Base-by-base conservation (phyloP, 257 asterid species). In the Anisodus tanguticus region DNA sequence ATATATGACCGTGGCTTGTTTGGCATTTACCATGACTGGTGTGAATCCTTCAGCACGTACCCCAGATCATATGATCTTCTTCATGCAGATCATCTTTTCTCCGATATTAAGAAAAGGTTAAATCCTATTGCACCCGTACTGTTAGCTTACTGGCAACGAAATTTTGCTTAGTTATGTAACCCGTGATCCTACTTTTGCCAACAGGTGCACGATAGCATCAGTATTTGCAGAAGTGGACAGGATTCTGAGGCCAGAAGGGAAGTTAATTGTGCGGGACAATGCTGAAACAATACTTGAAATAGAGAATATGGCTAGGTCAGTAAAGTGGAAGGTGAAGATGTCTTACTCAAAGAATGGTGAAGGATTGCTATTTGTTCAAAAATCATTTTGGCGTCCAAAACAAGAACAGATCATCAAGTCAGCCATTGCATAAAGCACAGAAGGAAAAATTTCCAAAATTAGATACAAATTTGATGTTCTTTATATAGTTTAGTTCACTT, bases 11-110 rank as follows among this genome's bases (percentile, higher is more conserved):
- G 86, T 35, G 86, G 86, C 16, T 64, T 84, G 58, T 77, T 84
- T 62, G 86, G 86, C 16, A 84, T 84, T 15, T 84, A 84, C 47
- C 86, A 84, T 12, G 83, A 84, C 82, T 84, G 86, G 86, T 84
- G 86, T 62, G 86, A 84, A 77, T 77, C 86, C 15, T 84, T 84
- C 78, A 84, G 83, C 79, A 84, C 86, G 10, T 84, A 84, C 60
- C 86, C 86, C 3, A 84, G 83, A 84, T 77, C 86, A 2, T 84
- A 84, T 9, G 86, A 84, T 84, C 79, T 84, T 77, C 86, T 84
- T 49, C 86, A 84, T 13, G 86, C 86, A 0, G 86, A 77, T 77
- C 79, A 84, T 77, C 86, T 84, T 12, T 84, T 84, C 83, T 77
- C 86, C 3, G 41, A 84, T 31, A 77, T 84, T 5, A 84, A 76